Evolutionary conservation across 805 yeast genomes (phyloP), one percentile per base, ranked within the genome.

Genomic region (Kuraishia cidri): DNA sequence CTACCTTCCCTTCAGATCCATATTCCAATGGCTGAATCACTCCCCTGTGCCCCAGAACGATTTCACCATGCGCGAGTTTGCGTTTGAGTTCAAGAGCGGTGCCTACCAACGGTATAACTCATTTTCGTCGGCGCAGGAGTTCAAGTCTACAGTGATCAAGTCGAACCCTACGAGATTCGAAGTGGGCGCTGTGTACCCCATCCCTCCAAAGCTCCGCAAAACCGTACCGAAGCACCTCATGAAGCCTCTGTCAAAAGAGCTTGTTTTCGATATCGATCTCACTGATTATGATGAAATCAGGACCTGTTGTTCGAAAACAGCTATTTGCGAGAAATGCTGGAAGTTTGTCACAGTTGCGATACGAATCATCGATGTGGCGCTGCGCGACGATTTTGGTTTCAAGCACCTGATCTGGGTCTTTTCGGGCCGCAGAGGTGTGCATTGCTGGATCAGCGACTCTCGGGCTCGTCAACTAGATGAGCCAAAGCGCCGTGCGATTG

Each of bases 351-450:
- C 80, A 14, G 73, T 88, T 17, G 96, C 97, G 2, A 73, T 87
- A 37, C 71, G 75, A 46, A 73, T 88, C 30, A 60, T 92, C 38
- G 84, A 82, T 38, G 49, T 54, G 2, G 80, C 94, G 0, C 64
- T 92, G 33, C 61, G 73, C 33, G 86, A 85, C 32, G 97, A 90
- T 55, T 92, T 92, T 56, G 97, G 96, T 1, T 88, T 84, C 54
- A 61, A 75, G 38, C 79, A 85, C 54, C 64, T 86, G 50, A 64
- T 92, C 31, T 92, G 97, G 97, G 95, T 90, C 4, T 92, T 85
- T 50, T 86, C 96, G 1, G 98, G 98, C 30, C 81, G 98, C 66
- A 83, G 98, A 71, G 98, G 98, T 56, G 95, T 94, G 11, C 98
- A 92, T 66, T 94, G 97, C 48, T 92, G 98, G 98, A 69, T 92